Base-by-base conservation (phyloP, 106 monocot genomes). In the Dendrobium nobile region DNA sequence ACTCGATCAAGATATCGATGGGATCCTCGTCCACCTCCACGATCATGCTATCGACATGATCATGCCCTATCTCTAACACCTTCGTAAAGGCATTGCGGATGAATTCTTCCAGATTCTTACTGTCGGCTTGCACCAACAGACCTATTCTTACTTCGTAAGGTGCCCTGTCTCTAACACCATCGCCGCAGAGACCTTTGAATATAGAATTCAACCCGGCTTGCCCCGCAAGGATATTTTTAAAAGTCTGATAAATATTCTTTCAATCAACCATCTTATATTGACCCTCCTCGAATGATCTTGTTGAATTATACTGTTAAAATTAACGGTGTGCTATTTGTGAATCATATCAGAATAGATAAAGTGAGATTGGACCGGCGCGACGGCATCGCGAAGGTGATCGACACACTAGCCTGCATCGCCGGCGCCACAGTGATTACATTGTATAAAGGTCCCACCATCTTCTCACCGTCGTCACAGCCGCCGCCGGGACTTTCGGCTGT, bases 401-500 rank as follows among this genome's bases (percentile, higher is more conserved):
- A 94, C 42, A 94, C 94, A 16, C 41, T 93, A 15, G 81, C 89
- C 28, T 97, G 96, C 81, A 94, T 97, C 15, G 88, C 79, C 7
- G 96, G 96, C 4, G 96, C 96, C 11, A 82, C 87, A 43, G 89
- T 97, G 41, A 97, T 97, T 78, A 97, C 96, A 15, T 88, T 97
- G 33, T 97, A 90, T 90, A 94, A 94, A 70, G 96, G 96, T 3
- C 96, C 96, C 2, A 75, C 83, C 73, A 87, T 97, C 40, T 97
- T 89, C 86, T 54, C 73, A 3, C 94, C 94, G 8, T 78, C 92
- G 7, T 31, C 58, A 11, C 51, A 22, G 3, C 67, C 42, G 27
- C 75, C 79, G 33, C 4, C 40, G 45, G 51, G 44, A 8, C 11
- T 67, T 8, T 2, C 48, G 54, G 67, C 47, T 1, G 6, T 26